Percentiles rank a stretch among this genome's conserved stretches.
Conservation (phyloP, 176 grass and related monocot genomes). For the Dendrocalamus sinicus region DNA sequence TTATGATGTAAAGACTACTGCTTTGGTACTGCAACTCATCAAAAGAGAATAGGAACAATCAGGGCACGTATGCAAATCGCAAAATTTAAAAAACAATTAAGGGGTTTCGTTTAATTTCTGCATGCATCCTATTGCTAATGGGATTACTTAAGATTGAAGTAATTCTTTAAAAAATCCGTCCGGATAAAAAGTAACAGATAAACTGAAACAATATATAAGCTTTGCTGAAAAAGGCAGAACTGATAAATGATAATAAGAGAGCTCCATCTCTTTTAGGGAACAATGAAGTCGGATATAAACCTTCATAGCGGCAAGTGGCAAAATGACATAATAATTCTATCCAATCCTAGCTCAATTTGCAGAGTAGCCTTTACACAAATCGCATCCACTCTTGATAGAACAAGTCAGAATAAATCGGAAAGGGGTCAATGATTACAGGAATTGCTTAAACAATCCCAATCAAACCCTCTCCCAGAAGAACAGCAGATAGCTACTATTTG, state of each 20-base stretch:
- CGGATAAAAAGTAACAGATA: background rate
- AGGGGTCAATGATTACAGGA: background rate
- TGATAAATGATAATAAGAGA: background rate
- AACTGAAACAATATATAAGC: background rate
- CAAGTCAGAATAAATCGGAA: background rate
- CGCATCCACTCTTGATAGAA: background rate
- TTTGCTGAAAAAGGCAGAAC: background rate
- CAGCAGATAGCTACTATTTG: slow-evolving; percentile 13
- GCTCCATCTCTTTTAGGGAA: background rate
- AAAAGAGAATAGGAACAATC: slow-evolving; percentile 40
- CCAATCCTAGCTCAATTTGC: background rate
- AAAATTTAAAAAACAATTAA: slow-evolving; percentile 7
- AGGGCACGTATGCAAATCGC: slow-evolving; percentile 30
- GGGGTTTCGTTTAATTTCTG: slow-evolving; percentile 5
- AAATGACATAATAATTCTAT: background rate
- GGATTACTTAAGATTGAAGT: background rate
- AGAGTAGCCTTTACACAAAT: background rate
- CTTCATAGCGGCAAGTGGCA: background rate
- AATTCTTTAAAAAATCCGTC: background rate
- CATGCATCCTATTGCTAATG: background rate
- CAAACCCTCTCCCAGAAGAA: background rate
- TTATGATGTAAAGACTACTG: slow-evolving; percentile 92
- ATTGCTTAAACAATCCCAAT: slow-evolving; percentile 18
- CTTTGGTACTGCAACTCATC: slow-evolving; percentile 83
- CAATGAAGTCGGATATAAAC: background rate